Evolutionary conservation across 2,329 filamentous ascomycete species (phyloP).

Genomic region (Cladosporium sp.): DNA sequence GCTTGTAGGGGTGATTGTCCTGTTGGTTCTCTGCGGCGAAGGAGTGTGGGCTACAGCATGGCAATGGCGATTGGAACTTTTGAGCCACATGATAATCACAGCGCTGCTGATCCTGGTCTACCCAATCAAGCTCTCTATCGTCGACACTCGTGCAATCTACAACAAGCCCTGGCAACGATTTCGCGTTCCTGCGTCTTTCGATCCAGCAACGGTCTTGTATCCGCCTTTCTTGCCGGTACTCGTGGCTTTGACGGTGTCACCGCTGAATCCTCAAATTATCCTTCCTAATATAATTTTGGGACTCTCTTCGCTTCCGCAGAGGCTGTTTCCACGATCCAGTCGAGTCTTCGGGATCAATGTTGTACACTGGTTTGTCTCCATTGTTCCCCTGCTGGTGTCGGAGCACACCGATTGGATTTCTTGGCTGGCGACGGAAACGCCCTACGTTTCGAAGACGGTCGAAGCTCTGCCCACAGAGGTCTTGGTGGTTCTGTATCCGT

Average conservation of each 20-base stretch:
- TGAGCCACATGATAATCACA: conserved; percentile 34
- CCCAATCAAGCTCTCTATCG: conserved; percentile 32
- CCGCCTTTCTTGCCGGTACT: conserved; percentile 72
- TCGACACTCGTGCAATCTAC: conserved; percentile 26
- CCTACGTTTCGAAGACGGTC: conserved; percentile 14
- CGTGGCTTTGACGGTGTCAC: conserved; percentile 69
- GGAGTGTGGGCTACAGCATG: conserved; percentile 26
- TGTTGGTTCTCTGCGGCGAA: conserved; percentile 40
- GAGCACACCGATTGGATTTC: conserved; percentile 40
- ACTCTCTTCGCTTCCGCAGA: conserved; percentile 69
- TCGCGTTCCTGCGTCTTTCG: conserved; percentile 71
- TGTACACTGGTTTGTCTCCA: conserved; percentile 75
- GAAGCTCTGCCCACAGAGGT: conserved; percentile 42
- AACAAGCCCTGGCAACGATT: conserved; percentile 43
- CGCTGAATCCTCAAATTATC: conserved; percentile 57
- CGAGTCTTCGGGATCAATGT: conserved; percentile 56
- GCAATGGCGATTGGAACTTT: conserved; percentile 35
- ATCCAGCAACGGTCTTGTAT: conserved; percentile 87
- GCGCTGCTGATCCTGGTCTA: conserved; percentile 28
- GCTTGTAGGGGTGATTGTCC: conserved; percentile 51
- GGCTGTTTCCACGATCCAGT: conserved; percentile 64
- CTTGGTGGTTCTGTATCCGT: conserved; percentile 67
- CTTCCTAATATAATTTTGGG: conserved; percentile 79
- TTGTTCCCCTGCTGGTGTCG: conserved; percentile 58
- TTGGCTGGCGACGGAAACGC: conserved; percentile 21